phyloP scores from a whole-genome alignment of 1,284 basidiomycete genomes.

The Tetrapyrgos nigripes region DNA sequence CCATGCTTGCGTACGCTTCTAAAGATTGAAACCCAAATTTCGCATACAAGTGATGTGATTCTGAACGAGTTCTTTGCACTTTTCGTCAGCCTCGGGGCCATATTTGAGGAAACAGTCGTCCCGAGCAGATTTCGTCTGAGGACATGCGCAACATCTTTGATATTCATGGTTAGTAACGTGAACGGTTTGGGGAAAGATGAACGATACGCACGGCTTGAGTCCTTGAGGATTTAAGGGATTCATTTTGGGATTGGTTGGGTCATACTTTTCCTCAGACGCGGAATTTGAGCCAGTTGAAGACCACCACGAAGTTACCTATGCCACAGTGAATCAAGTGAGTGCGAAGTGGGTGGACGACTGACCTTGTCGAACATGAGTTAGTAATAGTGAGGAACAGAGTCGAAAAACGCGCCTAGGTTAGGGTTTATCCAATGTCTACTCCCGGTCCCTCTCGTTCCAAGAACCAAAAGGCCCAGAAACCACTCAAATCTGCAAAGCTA shows the following conservation, averaged over 20 bases:
- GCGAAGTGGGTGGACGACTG: background rate
- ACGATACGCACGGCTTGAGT: conserved; percentile 82
- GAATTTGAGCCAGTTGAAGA: conserved; percentile 34
- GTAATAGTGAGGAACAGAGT: background rate
- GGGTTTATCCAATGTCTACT: conserved; percentile 4
- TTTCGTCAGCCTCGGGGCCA: conserved; percentile 73
- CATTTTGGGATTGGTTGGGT: conserved; percentile 71
- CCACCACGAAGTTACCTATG: conserved; percentile 53
- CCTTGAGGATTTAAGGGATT: conserved; percentile 91
- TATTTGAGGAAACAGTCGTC: conserved; percentile 93
- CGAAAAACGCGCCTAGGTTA: background rate
- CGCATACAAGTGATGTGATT: conserved; percentile 93
- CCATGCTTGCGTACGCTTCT: no score
- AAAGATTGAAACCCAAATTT: conserved; percentile 85
- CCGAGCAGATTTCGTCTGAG: conserved; percentile 88
- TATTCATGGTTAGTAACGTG: background rate
- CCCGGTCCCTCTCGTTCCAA: conserved; percentile 17
- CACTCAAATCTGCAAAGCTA: conserved; percentile 37
- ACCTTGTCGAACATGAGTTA: conserved; percentile 40
- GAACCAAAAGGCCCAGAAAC: conserved; percentile 30
- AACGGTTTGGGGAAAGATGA: background rate
- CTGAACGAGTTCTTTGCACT: conserved; percentile 83
- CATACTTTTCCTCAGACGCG: conserved; percentile 50
- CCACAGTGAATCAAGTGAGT: background rate
- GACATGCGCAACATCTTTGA: conserved; percentile 91